Percentiles rank a stretch among this genome's conserved stretches.
Conservation (phyloP, 305 asterid species). For the Rubia occidens region DNA sequence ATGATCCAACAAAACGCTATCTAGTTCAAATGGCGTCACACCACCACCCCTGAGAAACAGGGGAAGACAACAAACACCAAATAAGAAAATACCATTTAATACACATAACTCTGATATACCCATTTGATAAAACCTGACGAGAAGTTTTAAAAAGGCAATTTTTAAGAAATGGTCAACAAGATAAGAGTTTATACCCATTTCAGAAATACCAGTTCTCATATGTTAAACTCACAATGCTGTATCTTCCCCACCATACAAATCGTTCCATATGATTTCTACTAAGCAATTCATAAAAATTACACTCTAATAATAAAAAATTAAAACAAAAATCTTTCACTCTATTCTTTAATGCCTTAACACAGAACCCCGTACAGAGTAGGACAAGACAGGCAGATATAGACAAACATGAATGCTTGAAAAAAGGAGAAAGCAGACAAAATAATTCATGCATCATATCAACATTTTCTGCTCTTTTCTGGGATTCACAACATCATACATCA, state of each 20-base stretch:
- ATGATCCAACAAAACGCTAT: not conserved
- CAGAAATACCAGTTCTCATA: not conserved
- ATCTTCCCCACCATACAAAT: not conserved
- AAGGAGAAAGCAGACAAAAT: not conserved
- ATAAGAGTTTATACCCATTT: not conserved
- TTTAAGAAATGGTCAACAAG: not conserved
- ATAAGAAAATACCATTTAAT: not conserved
- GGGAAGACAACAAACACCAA: not conserved
- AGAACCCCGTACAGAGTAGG: not conserved
- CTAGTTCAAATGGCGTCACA: not conserved
- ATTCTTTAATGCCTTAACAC: not conserved
- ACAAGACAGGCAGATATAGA: not conserved
- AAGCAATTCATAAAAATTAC: not conserved
- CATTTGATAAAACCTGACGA: not conserved
- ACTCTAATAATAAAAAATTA: not conserved
- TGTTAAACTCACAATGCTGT: not conserved
- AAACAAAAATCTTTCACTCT: not conserved
- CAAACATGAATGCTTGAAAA: slow-evolving; percentile 5
- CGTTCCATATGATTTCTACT: not conserved
- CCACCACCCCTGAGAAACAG: not conserved
- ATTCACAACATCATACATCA: slow-evolving; percentile 9
- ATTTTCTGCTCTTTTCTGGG: not conserved
- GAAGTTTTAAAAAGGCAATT: not conserved
- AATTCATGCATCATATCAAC: slow-evolving; percentile 7
- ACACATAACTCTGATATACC: slow-evolving; percentile 6